Percentiles rank a stretch among this genome's conserved stretches.
Conservation (phyloP, 73 alveolate species). For the Paramecium sonneborni region DNA sequence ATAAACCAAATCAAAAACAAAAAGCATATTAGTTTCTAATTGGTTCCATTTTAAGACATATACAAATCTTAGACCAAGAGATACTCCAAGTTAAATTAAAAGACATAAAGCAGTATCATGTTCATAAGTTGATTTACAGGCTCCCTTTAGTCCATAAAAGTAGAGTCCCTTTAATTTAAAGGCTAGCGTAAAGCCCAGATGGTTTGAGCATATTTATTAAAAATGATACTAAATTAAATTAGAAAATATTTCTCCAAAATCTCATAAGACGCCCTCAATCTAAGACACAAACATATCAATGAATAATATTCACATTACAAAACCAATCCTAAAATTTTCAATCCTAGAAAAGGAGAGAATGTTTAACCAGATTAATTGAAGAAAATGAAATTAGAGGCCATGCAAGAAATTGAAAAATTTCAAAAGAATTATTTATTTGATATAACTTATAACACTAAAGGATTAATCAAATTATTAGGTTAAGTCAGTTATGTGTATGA, state of each 20-base stretch:
- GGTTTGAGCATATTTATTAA: conserved; percentile 29
- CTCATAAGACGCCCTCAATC: background rate
- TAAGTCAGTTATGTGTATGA: conserved; percentile 27
- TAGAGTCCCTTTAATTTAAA: conserved; percentile 5
- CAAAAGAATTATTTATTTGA: background rate
- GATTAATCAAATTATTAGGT: background rate
- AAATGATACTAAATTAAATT: conserved; percentile 28
- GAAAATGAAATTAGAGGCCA: background rate
- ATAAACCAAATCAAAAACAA: background rate
- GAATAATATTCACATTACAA: background rate
- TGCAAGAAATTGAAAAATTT: background rate
- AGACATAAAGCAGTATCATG: conserved; percentile 1
- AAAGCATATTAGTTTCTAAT: background rate
- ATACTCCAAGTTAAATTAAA: background rate
- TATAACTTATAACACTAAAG: background rate
- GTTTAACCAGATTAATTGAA: background rate
- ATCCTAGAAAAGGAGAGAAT: conserved; percentile 3
- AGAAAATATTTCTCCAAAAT: background rate
- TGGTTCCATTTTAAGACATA: conserved; percentile 11
- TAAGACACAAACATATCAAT: background rate
- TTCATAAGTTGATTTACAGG: background rate
- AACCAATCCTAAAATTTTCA: background rate
- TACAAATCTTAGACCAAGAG: background rate
- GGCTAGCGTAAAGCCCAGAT: background rate
- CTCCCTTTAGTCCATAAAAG: conserved; percentile 5